phyloP scores from a whole-genome alignment of 768 basidiomycete species.

The Amanita muscaria region DNA sequence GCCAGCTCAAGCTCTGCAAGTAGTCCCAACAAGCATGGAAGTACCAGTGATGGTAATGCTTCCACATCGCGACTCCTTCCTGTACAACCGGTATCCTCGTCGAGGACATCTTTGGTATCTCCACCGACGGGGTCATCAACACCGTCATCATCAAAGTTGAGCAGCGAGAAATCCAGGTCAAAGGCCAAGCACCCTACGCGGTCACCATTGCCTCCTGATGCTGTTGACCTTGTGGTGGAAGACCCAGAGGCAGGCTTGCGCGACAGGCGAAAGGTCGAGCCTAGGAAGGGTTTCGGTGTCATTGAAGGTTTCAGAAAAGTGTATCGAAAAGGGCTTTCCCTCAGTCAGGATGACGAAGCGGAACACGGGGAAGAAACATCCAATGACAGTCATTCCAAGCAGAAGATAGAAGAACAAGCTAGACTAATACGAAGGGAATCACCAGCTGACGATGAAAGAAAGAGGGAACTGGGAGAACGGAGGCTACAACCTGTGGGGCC shows the following conservation, averaged over 20 bases:
- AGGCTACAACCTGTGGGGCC: too few species aligned
- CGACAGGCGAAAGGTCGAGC: too few species aligned
- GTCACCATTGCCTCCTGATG: conserved; percentile 34
- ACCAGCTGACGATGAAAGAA: conserved; percentile 13
- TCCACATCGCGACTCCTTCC: conserved; percentile 6
- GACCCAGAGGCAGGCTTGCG: conserved; percentile 45
- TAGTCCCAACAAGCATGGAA: conserved; percentile 5
- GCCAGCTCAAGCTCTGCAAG: not conserved
- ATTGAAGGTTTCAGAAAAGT: conserved; percentile 41
- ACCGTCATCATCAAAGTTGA: not conserved
- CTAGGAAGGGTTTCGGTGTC: too few species aligned
- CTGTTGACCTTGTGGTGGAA: conserved; percentile 84
- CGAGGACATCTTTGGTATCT: conserved; percentile 23
- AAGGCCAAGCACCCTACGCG: not conserved
- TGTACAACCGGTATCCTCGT: conserved; percentile 21
- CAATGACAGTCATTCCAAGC: too few species aligned
- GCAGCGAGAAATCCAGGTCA: not conserved
- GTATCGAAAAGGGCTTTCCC: conserved; percentile 40
- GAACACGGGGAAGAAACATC: too few species aligned
- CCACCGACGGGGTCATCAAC: conserved; percentile 1
- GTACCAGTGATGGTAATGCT: conserved; percentile 9
- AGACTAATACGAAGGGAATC: too few species aligned
- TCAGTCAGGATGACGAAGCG: too few species aligned
- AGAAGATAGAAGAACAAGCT: too few species aligned
- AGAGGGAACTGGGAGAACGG: conserved; percentile 22